Conservation (phyloP, 805 yeast genomes). For the Ogataea sp. region DNA sequence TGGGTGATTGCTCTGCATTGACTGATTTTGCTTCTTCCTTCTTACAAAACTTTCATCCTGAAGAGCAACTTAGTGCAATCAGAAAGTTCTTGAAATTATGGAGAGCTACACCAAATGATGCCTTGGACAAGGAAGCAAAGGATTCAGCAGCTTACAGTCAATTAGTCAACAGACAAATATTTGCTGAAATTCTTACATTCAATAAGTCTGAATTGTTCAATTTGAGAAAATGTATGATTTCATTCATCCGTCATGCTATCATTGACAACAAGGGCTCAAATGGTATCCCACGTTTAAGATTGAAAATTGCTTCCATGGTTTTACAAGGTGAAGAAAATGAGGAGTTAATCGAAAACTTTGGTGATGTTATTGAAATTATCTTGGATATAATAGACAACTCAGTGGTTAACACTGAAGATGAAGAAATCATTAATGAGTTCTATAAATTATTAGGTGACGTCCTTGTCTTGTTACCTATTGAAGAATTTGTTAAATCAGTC, state of each 20-base stretch:
- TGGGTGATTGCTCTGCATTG: slow-evolving; percentile 57
- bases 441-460: slow-evolving; percentile 53
- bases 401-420: slow-evolving; percentile 16
- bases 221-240: slow-evolving; percentile 44
- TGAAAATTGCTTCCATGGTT: slow-evolving; percentile 27
- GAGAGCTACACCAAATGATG: slow-evolving; percentile 36
- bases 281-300: slow-evolving; percentile 36
- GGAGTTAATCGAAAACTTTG: slow-evolving; percentile 16
- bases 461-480: slow-evolving; percentile 67
- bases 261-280: slow-evolving; percentile 30
- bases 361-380: slow-evolving; percentile 24
- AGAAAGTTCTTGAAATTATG: slow-evolving; percentile 42
- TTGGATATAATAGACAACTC: slow-evolving; percentile 32
- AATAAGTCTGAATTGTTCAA: slow-evolving; percentile 37
- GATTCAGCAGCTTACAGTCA: slow-evolving; percentile 25
- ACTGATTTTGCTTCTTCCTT: slow-evolving; percentile 69
- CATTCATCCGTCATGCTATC: slow-evolving; percentile 47
- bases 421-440: slow-evolving; percentile 32
- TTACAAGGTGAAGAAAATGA: slow-evolving; percentile 17
- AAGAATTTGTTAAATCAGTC: slow-evolving; percentile 59
- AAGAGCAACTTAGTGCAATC: slow-evolving; percentile 57
- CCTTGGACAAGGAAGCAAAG: slow-evolving; percentile 29
- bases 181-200: slow-evolving; percentile 48
- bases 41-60: slow-evolving; percentile 56
- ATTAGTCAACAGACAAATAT: slow-evolving; percentile 47